phyloP scores from a whole-genome alignment of 2,329 filamentous ascomycete genomes.

The Talaromyces sp. region DNA sequence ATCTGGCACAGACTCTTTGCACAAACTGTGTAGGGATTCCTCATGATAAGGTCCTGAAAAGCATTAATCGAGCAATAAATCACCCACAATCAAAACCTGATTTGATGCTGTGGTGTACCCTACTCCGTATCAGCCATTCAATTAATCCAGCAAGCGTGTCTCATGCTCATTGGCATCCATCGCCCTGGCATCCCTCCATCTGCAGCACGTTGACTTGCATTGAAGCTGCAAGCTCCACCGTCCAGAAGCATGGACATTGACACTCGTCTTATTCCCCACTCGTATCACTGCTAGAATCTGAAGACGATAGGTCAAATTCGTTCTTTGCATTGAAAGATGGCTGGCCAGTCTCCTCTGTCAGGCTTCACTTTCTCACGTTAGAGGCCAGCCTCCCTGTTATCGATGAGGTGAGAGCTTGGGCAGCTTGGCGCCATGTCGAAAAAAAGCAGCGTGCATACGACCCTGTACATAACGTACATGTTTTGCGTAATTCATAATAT shows the following conservation, averaged over 20 bases:
- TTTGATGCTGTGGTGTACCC: not conserved
- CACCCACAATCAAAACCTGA: not conserved
- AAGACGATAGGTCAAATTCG: not conserved
- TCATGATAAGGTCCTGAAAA: not conserved
- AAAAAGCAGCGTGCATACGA: not conserved
- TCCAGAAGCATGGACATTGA: not conserved
- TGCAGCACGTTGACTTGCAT: slow-evolving; percentile 1
- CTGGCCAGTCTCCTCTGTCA: slow-evolving; percentile 1
- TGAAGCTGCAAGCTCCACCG: not conserved
- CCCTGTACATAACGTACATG: not conserved
- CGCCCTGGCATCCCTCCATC: not conserved
- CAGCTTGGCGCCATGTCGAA: not conserved
- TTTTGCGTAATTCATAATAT: not conserved
- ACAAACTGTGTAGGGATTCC: not conserved
- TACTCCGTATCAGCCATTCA: not conserved
- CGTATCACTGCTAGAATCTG: not conserved
- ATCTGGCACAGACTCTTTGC: not conserved
- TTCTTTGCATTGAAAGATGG: not conserved
- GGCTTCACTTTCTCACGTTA: not conserved
- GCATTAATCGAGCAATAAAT: not conserved
- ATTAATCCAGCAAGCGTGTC: slow-evolving; percentile 2
- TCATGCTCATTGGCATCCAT: slow-evolving; percentile 11
- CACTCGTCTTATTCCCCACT: slow-evolving; percentile 1
- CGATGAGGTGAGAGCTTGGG: not conserved
- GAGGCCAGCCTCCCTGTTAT: not conserved